Evolutionary conservation across 768 basidiomycete species (phyloP).

Genomic region (Hebeloma cylindrosporum): DNA sequence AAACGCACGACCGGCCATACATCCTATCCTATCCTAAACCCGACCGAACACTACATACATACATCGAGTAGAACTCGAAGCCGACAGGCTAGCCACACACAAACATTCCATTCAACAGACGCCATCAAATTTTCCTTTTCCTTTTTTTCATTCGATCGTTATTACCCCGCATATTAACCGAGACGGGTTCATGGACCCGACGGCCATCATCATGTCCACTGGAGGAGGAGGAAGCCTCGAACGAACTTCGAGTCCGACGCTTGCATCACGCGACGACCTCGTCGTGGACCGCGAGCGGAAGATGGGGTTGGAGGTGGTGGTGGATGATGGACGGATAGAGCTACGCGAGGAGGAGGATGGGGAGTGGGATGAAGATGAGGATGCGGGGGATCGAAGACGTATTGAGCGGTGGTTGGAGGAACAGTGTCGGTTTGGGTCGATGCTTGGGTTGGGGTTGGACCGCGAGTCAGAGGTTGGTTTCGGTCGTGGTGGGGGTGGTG

Average conservation of each 20-base stretch:
- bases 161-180: constrained; percentile 1
- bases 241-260: no score
- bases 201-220: not conserved
- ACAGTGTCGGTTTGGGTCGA: constrained; percentile 7
- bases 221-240: not conserved
- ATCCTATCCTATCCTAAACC: no score
- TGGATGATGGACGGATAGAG: not conserved
- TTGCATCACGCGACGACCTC: no score
- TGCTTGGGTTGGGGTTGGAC: not conserved
- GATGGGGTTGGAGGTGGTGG: no score
- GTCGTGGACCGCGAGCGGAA: no score
- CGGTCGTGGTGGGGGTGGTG: not conserved
- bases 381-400: not conserved
- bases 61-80: no score
- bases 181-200: not conserved
- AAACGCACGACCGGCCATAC: no score
- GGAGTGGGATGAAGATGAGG: not conserved
- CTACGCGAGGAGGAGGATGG: not conserved
- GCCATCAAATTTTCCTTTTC: not conserved
- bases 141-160: not conserved
- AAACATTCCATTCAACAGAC: not conserved
- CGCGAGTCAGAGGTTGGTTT: not conserved
- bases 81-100: no score
- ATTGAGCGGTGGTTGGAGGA: constrained; percentile 13
- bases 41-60: no score